These are phyloP conservation scores for Suillus fuscotomentosus DNA, from an alignment of 768 basidiomycete species.

Conservation along the genomic window DNA sequence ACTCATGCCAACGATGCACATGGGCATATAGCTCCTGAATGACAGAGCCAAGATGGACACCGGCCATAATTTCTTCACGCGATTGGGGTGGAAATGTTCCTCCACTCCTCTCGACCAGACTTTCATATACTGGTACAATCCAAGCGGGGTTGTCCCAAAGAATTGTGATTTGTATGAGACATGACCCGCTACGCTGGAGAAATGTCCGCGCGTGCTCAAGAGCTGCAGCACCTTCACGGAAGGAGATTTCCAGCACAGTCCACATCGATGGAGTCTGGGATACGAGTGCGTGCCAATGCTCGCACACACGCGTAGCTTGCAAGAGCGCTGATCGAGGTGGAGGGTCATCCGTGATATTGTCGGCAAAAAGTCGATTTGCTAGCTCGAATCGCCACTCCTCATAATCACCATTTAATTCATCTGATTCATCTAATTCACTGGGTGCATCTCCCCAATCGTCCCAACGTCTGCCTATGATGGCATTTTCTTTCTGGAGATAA, in stretches of 20 bases:
- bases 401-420: not conserved
- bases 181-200: not conserved
- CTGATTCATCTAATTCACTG: no score
- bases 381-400: not conserved
- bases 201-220: not conserved
- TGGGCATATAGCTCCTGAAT: not conserved
- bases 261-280: not conserved
- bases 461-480: not conserved
- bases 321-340: not conserved
- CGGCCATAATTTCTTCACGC: not conserved
- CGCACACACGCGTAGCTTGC: not conserved
- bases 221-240: not conserved
- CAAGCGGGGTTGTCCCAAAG: conserved; percentile 1
- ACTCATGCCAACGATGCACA: not conserved
- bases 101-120: not conserved
- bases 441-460: not conserved
- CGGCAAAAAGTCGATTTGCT: not conserved
- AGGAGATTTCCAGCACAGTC: not conserved
- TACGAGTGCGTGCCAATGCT: not conserved
- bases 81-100: not conserved
- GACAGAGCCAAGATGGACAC: not conserved
- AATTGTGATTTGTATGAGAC: not conserved
- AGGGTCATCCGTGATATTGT: not conserved
- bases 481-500: not conserved
- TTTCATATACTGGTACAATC: not conserved